Evolutionary conservation across 1,284 basidiomycete species (phyloP), one percentile per base, ranked within the genome.

Genomic region (Naganishia cerealis): DNA sequence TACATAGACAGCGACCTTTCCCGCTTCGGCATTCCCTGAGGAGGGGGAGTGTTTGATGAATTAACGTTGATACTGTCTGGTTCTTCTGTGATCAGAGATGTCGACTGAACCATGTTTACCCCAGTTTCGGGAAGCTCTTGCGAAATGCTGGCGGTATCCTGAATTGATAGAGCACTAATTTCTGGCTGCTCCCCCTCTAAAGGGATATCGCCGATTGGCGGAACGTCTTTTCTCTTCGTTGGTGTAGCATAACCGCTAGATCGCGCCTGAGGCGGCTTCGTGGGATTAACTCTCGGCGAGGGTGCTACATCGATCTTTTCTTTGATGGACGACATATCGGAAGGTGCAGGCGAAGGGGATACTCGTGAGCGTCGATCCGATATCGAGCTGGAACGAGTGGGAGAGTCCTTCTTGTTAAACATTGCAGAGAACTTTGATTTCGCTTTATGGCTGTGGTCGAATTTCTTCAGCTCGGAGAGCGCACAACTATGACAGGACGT

Each of bases 1-100:
- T 79, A 81, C 67, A 79, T 40, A 39, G 74, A 76, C 16, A 71
- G 62, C 7, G 74, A 70, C 33, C 76, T 50, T 24, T 72, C 55
- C 57, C 71, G 42, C n/a, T 39, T 62, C 43, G 63, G 46, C 55
- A 66, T n/a, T 8, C 46, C 56, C 29, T 53, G 50, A 5, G 38
- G 24, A 24, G 2, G 21, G 12, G 36, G 2, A 29, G 38, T 12
- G 29, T 21, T 13, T 10, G 39, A 9, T 21, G 10, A n/a, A 38
- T 15, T 50, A 10, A 38, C n/a, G 21, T 42, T 50, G 24, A n/a
- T 29, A 15, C 29, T 53, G 2, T 63, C n/a, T 26, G 61, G 50
- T 33, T 63, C 61, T 42, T n/a, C 61, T 13, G 24, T 39, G 26
- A 54, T 18, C 9, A 42, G 12, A 40, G 36, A 36, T 38, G 36